phyloP scores from a whole-genome alignment of 2,329 filamentous ascomycete genomes.

The Setomelanomma holmii region DNA sequence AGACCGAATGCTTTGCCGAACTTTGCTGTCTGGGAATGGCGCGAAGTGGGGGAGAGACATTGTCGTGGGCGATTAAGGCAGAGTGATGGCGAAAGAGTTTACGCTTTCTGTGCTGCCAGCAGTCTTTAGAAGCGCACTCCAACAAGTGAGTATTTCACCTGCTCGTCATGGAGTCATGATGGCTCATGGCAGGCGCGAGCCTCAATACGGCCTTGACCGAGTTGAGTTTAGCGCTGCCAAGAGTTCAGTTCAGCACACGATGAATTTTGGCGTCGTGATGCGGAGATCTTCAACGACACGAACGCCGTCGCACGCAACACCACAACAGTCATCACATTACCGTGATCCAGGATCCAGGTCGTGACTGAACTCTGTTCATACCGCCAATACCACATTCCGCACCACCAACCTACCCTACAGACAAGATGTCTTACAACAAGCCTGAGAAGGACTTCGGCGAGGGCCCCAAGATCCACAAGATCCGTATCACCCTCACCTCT shows the following conservation, averaged over 20 bases:
- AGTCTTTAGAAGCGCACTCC: too few relatives aligned
- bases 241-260: constrained; percentile 37
- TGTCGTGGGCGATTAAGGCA: constrained; percentile 17
- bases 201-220: constrained; percentile 22
- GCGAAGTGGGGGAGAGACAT: constrained; percentile 73
- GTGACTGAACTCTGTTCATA: constrained; percentile 51
- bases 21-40: constrained; percentile 73
- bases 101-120: constrained; percentile 1
- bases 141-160: neutral
- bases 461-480: constrained; percentile 95
- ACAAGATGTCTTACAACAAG: constrained; percentile 67
- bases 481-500: constrained; percentile 95
- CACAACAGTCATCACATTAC: constrained; percentile 62
- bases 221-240: constrained; percentile 44
- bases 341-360: constrained; percentile 56
- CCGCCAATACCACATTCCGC: constrained; percentile 29
- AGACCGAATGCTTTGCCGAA: constrained; percentile 70
- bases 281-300: constrained; percentile 27
- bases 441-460: constrained; percentile 90
- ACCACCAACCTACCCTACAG: constrained; percentile 16
- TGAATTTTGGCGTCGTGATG: constrained; percentile 2
- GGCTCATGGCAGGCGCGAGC: constrained; percentile 26
- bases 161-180: constrained; percentile 33
- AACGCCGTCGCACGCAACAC: constrained; percentile 36
- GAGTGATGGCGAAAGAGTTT: neutral